Conservation (phyloP, 2,329 filamentous ascomycete genomes). For the Aspergillus proliferans region DNA sequence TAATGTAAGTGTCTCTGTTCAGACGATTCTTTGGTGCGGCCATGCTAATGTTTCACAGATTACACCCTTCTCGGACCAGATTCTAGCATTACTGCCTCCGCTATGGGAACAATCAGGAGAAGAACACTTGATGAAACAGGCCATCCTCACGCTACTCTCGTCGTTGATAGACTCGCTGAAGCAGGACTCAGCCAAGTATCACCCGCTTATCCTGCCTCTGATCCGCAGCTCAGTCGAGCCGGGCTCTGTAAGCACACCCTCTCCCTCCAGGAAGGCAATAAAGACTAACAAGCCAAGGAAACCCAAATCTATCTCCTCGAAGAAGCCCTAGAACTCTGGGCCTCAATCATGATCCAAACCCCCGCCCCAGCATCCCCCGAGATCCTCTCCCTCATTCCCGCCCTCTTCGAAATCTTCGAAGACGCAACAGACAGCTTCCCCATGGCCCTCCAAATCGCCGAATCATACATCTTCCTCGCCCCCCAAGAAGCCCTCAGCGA, state of each 20-base stretch:
- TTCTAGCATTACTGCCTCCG: slow-evolving; percentile 71
- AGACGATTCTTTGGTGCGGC: not conserved
- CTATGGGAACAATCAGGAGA: slow-evolving; percentile 83
- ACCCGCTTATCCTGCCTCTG: slow-evolving; percentile 72
- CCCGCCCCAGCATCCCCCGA: slow-evolving; percentile 54
- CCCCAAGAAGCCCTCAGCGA: slow-evolving; percentile 40
- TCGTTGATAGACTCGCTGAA: slow-evolving; percentile 84
- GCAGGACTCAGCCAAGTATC: slow-evolving; percentile 68
- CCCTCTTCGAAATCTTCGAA: slow-evolving; percentile 60
- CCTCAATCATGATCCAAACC: slow-evolving; percentile 63
- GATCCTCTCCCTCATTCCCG: slow-evolving; percentile 58
- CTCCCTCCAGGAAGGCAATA: not conserved
- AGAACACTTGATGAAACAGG: slow-evolving; percentile 88
- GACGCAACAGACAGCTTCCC: slow-evolving; percentile 59
- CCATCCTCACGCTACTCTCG: slow-evolving; percentile 77
- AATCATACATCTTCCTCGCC: slow-evolving; percentile 65
- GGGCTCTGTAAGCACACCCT: slow-evolving; percentile 51
- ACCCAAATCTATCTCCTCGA: slow-evolving; percentile 79
- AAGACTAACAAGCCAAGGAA: slow-evolving; percentile 32
- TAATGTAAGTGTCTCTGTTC: slow-evolving; percentile 42
- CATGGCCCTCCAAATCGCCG: slow-evolving; percentile 58
- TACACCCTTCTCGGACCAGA: slow-evolving; percentile 64
- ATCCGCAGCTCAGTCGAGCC: slow-evolving; percentile 73
- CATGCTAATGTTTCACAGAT: slow-evolving; percentile 37
- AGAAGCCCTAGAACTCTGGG: slow-evolving; percentile 87